Evolutionary conservation across 805 yeast species (phyloP), one percentile per base, ranked within the genome.

Genomic region (Nakazawaea ernobii): DNA sequence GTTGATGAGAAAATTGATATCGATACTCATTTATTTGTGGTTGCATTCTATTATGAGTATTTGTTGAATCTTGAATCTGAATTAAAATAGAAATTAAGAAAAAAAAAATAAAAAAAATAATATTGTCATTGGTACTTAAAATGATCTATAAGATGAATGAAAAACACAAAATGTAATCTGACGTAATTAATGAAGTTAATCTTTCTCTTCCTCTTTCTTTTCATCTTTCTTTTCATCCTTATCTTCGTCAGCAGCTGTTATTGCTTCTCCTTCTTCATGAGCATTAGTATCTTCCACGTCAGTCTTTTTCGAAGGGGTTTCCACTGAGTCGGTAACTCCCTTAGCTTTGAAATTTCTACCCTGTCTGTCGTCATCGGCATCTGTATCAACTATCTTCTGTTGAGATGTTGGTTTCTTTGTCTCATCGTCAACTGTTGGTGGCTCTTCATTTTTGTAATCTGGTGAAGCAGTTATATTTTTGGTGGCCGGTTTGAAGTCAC

Each of bases 1-100:
- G 82, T 83, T 15, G 75, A 85, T 58, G 94, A 86, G 60, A 73
- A 68, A 52, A 59, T 79, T 40, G 64, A 69, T 13, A 59, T 81
- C 49, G 76, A 74, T 46, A 68, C 74, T n/a, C 92, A 85, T 62
- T 62, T 86, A 52, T 79, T 80, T 49, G 66, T 74, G 8, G 66
- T 80, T 39, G 81, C 82, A 0, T 80, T 79, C 60, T 68, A 73
- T 54, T 78, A 78, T 55, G 73, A 75, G 52, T 78, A 74, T 52
- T 57, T 75, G 44, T 66, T 61, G 49, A 66, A 62, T 44, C 57
- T 69, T 29, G 66, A 70, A 8, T 11, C 9, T 10, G 33, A 20
- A 29, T 29, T 38, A n/a, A n/a, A n/a, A n/a, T n/a, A n/a, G n/a
- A n/a, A n/a, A n/a, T n/a, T n/a, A n/a, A n/a, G n/a, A n/a, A n/a